A percentile compares a stretch with the other conserved stretches of the same genome.
Conservation (phyloP, 1,284 basidiomycete genomes). For the Ceratobasidium papillatum region DNA sequence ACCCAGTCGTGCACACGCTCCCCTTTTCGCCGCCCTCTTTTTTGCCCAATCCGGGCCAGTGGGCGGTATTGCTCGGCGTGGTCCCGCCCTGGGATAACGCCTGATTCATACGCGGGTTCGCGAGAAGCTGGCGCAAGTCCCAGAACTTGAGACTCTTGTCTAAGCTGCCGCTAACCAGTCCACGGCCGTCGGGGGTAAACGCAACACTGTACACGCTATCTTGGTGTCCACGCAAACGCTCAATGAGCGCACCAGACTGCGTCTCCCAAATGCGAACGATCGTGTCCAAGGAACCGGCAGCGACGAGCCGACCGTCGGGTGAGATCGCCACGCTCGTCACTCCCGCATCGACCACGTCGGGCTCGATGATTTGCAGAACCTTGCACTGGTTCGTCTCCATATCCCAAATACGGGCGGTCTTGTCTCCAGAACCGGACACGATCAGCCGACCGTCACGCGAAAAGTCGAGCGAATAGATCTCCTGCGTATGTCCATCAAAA, state of each 20-base stretch:
- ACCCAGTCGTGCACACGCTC: conserved; percentile 75
- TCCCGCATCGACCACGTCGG: conserved; percentile 70
- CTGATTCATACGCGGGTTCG: conserved; percentile 41
- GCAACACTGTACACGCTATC: conserved; percentile 86
- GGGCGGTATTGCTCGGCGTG: conserved; percentile 39
- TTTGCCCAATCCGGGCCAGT: conserved; percentile 47
- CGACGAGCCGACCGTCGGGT: conserved; percentile 81
- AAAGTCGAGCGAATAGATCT: conserved; percentile 92
- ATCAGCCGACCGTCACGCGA: conserved; percentile 81
- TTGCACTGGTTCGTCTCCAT: conserved; percentile 69
- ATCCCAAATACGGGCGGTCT: conserved; percentile 90
- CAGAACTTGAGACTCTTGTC: conserved; percentile 90
- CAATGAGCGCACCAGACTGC: conserved; percentile 72
- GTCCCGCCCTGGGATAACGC: conserved; percentile 46
- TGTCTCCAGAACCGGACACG: conserved; percentile 90
- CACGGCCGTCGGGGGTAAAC: conserved; percentile 86
- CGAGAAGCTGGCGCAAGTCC: conserved; percentile 69
- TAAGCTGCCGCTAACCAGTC: conserved; percentile 81
- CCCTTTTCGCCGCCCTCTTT: conserved; percentile 58
- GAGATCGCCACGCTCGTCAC: conserved; percentile 85
- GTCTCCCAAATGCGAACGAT: conserved; percentile 90
- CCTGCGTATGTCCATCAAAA: conserved; percentile 87
- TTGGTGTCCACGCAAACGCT: conserved; percentile 79
- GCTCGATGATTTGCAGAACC: conserved; percentile 67
- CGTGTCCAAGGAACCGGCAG: conserved; percentile 84